Conservation (phyloP, 2,329 filamentous ascomycete genomes). For the Aspergillus sp. region DNA sequence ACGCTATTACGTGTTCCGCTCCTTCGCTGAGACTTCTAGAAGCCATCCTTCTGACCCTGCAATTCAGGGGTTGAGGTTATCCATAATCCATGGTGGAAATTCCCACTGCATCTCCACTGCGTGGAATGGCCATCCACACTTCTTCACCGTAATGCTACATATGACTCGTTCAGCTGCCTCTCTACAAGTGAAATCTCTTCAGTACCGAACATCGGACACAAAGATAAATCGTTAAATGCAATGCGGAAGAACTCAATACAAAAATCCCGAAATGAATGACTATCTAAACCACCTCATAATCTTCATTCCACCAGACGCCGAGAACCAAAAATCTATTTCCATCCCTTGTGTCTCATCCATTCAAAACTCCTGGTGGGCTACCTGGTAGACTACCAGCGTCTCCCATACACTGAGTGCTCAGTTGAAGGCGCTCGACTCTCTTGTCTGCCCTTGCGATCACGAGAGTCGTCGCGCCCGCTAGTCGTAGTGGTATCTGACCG, state of each 20-base stretch:
- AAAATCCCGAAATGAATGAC: neutral
- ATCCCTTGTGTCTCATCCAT: neutral
- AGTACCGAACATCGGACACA: neutral
- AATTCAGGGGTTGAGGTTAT: constrained; percentile 1
- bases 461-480: constrained; percentile 15
- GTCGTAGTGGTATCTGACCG: neutral
- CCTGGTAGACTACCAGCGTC: constrained; percentile 35
- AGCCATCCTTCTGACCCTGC: neutral
- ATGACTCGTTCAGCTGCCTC: neutral
- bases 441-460: constrained; percentile 18
- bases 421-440: constrained; percentile 24
- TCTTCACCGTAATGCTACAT: neutral
- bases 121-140: neutral
- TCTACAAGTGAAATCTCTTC: neutral
- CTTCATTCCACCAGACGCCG: neutral
- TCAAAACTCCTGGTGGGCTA: neutral
- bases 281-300: neutral
- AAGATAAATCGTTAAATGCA: neutral
- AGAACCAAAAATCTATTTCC: neutral
- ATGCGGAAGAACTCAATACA: neutral
- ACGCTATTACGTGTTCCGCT: neutral
- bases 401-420: constrained; percentile 45
- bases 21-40: constrained; percentile 6
- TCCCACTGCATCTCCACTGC: neutral
- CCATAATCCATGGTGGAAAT: neutral